phyloP scores from a whole-genome alignment of 768 basidiomycete genomes.

The Calocera cornea region DNA sequence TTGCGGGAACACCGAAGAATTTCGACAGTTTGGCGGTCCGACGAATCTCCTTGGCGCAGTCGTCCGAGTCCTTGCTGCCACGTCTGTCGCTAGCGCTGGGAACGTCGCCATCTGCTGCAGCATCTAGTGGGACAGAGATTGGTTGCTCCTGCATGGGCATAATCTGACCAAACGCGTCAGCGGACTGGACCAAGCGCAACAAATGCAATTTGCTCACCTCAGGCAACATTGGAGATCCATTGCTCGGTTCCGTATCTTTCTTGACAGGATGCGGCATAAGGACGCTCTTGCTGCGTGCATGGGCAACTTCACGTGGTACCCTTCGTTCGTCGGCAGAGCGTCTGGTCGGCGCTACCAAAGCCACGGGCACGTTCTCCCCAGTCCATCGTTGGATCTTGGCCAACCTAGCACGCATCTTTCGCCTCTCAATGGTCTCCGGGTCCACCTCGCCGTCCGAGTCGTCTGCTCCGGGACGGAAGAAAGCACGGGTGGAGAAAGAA shows the following conservation, averaged over 20 bases:
- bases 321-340: not conserved
- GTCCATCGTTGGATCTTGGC: not conserved
- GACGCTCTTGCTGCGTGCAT: slow-evolving; percentile 2
- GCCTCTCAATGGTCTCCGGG: not conserved
- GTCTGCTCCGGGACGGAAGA: not conserved
- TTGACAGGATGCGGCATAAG: not conserved
- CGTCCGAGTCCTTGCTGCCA: not conserved
- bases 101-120: not conserved
- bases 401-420: not conserved
- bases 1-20: not conserved
- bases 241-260: not conserved
- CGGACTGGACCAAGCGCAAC: too few species aligned
- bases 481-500: not conserved
- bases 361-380: not conserved
- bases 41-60: not conserved
- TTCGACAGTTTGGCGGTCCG: not conserved
- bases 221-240: not conserved
- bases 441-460: not conserved
- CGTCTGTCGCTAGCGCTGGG: not conserved
- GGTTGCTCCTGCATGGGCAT: too few species aligned
- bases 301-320: not conserved
- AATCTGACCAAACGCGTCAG: too few species aligned
- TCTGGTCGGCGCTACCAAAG: not conserved
- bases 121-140: not conserved
- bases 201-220: not conserved